Evolutionary conservation across 208 protist species (phyloP).

Genomic region (Leptomonas pyrrhocoris): DNA sequence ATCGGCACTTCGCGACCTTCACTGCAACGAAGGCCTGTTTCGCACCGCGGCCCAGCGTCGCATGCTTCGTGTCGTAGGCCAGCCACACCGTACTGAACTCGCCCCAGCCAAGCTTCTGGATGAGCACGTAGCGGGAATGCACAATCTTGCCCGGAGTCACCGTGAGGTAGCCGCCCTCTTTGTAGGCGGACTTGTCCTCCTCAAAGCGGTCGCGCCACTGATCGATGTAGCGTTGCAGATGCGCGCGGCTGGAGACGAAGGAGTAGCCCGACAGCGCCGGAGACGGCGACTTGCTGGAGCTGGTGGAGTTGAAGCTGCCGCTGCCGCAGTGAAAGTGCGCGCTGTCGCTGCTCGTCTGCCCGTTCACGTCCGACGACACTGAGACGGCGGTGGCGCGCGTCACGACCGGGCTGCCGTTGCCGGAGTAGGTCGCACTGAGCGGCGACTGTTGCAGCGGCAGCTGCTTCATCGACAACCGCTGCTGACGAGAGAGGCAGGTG

Average conservation of each 20-base stretch:
- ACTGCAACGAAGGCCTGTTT: slow-evolving; percentile 83
- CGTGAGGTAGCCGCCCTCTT: slow-evolving; percentile 78
- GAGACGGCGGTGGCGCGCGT: slow-evolving; percentile 8
- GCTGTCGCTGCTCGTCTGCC: slow-evolving; percentile 8
- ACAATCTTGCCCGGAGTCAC: slow-evolving; percentile 66
- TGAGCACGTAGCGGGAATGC: slow-evolving; percentile 77
- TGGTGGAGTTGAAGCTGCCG: slow-evolving; percentile 14
- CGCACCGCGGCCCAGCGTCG: slow-evolving; percentile 23
- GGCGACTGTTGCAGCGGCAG: slow-evolving; percentile 5
- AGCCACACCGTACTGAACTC: slow-evolving; percentile 93
- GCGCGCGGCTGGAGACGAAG: slow-evolving; percentile 22
- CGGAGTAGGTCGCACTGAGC: slow-evolving; percentile 16
- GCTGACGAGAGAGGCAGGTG: slow-evolving; percentile 1
- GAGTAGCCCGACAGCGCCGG: slow-evolving; percentile 10
- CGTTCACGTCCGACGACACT: not conserved
- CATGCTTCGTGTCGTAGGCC: slow-evolving; percentile 71
- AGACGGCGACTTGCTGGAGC: slow-evolving; percentile 1
- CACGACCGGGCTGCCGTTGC: not conserved
- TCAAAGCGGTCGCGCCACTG: slow-evolving; percentile 59
- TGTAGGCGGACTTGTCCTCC: slow-evolving; percentile 69
- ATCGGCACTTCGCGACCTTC: slow-evolving; percentile 84
- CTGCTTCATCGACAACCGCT: slow-evolving; percentile 4
- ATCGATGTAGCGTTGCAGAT: slow-evolving; percentile 55
- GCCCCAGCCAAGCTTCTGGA: slow-evolving; percentile 87
- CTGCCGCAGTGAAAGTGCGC: slow-evolving; percentile 3